Evolutionary conservation across 169 alveolate genomes (phyloP).

Genomic region (Cryptosporidium muris): DNA sequence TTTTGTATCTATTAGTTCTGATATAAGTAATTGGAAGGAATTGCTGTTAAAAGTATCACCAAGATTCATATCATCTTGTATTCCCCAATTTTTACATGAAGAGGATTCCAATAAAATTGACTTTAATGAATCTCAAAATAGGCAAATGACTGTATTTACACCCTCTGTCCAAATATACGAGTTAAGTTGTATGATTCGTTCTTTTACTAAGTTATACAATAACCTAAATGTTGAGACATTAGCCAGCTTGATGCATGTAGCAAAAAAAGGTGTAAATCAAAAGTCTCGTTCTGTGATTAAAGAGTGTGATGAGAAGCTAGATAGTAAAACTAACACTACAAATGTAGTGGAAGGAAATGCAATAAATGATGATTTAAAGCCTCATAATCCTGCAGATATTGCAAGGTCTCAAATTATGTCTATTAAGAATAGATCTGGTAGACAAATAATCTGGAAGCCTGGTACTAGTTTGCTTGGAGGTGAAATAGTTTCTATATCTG

Average conservation of each 20-base stretch:
- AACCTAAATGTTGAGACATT: conserved; percentile 60
- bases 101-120: conserved; percentile 17
- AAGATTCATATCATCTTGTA: conserved; percentile 47
- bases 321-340: neutral
- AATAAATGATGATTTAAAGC: conserved; percentile 17
- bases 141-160: conserved; percentile 57
- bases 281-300: conserved; percentile 31
- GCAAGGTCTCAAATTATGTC: conserved; percentile 70
- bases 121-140: conserved; percentile 47
- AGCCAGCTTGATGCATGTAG: conserved; percentile 63
- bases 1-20: conserved; percentile 43
- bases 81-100: conserved; percentile 9
- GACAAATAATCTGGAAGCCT: conserved; percentile 60
- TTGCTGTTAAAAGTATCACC: conserved; percentile 58
- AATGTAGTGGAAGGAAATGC: neutral
- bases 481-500: conserved; percentile 27
- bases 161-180: conserved; percentile 48
- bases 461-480: conserved; percentile 45
- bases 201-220: conserved; percentile 66
- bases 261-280: conserved; percentile 39
- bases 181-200: conserved; percentile 52
- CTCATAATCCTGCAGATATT: conserved; percentile 48
- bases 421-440: conserved; percentile 64
- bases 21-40: conserved; percentile 62
- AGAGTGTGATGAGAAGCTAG: conserved; percentile 3